Base-by-base conservation (phyloP, 2,329 filamentous ascomycete genomes). In the Didymella segeticola region DNA sequence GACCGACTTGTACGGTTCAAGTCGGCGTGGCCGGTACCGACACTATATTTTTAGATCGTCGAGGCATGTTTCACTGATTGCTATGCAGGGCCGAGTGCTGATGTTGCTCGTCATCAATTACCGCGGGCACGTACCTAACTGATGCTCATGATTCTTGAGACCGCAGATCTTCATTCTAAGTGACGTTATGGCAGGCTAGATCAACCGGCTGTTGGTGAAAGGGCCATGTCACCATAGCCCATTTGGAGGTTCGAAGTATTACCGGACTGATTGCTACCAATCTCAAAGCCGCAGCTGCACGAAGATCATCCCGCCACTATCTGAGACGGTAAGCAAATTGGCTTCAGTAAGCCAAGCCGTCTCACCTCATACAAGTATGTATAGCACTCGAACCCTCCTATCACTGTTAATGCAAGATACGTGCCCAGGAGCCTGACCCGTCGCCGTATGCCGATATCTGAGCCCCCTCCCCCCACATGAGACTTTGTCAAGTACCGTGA, bases 11-110 rank as follows among this genome's bases (percentile, higher is more conserved):
- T 17, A 45, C 33, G 26, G 27, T 30, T 37, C 23, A 29, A 23
- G 45, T 49, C 45, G 51, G 51, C 23, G 19, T 30, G 23, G 20
- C 34, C 34, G 50, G 53, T 47, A 49, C 66, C 66, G 66, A 69
- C 43, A 50, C 61, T 64, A 62, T 57, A 64, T 56, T 26, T 47
- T 53, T 47, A 53, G 48, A 31, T 38, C 47, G 23, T 56, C 49
- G 42, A 49, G 34, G 53, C 46, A 55, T 47, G 43, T 56, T 51
- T 47, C 43, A 47, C 37, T 55, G 48, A 17, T 38, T 26, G 31
- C 45, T 39, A 56, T 48, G 34, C 57, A 56, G 22, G 36, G 42
- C 42, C 34, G 45, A 56, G 53, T 39, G 30, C 43, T 51, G 39
- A 47, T 57, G 43, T 20, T 56, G 57, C 61, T 61, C 58, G 50